Evolutionary conservation across 192 early-diverging fungal genomes (phyloP).

Genomic region (Backusella liffmaniae): DNA sequence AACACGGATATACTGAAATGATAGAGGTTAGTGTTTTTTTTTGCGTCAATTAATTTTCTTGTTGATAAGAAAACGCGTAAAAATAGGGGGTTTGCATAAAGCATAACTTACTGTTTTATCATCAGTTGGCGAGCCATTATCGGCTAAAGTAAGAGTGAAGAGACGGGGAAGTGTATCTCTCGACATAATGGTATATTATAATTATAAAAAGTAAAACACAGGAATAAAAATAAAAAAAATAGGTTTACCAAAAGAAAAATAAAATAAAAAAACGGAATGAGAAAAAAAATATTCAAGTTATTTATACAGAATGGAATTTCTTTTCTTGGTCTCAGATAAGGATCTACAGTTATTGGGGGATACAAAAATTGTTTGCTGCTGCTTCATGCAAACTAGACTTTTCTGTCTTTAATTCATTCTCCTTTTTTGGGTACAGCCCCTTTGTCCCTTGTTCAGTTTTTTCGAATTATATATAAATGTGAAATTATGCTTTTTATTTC

Average conservation of each 20-base stretch:
- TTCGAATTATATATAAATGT: slow-evolving; percentile 5
- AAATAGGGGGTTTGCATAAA: neutral
- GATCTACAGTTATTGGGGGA: neutral
- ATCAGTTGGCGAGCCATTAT: slow-evolving; percentile 58
- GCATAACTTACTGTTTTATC: slow-evolving; percentile 44
- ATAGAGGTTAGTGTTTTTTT: neutral
- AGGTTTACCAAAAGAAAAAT: slow-evolving; percentile 5
- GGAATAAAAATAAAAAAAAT: neutral
- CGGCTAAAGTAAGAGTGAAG: slow-evolving; percentile 51
- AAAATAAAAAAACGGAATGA: neutral
- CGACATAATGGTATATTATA: neutral
- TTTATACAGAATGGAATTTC: neutral
- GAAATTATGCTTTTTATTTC: neutral
- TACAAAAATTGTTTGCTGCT: neutral
- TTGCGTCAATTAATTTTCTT: neutral
- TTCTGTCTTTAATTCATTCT: slow-evolving; percentile 9
- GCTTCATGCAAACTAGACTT: slow-evolving; percentile 11
- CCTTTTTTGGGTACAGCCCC: neutral
- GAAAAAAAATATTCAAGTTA: neutral
- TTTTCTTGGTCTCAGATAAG: slow-evolving; percentile 22
- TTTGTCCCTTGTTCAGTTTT: neutral
- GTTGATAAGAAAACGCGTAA: slow-evolving; percentile 2
- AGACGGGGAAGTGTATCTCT: slow-evolving; percentile 11
- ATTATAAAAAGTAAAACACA: neutral
- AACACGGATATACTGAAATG: slow-evolving; percentile 68